A percentile compares a stretch with the other conserved stretches of the same genome.
Evolutionary conservation across 352 stramenopile species (phyloP).

Genomic region (Phytophthora idaei): DNA sequence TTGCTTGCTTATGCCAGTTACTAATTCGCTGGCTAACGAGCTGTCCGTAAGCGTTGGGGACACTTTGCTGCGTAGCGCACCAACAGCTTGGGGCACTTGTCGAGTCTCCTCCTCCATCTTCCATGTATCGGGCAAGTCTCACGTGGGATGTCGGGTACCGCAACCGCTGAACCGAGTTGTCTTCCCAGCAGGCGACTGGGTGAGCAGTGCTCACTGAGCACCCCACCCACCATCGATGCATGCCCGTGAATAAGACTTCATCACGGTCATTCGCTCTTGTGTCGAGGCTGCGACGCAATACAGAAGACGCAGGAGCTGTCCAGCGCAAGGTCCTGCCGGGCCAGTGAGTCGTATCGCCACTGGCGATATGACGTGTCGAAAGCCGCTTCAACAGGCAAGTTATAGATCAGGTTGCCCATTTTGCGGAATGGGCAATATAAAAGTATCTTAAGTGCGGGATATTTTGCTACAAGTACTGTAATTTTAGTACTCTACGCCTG

Average conservation of each 20-base stretch:
- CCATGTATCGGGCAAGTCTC: conserved; percentile 10
- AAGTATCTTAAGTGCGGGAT: conserved; percentile 11
- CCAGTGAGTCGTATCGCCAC: too few species aligned
- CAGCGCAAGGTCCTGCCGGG: not conserved
- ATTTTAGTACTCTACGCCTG: not conserved
- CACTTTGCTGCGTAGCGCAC: not conserved
- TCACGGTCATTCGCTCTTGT: conserved; percentile 12
- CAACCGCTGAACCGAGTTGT: conserved; percentile 15
- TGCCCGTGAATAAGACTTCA: conserved; percentile 7
- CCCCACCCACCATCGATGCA: conserved; percentile 1
- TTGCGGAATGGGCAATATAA: conserved; percentile 12
- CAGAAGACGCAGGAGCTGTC: conserved; percentile 10
- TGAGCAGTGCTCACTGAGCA: not conserved
- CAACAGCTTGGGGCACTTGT: not conserved
- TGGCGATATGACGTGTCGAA: not conserved
- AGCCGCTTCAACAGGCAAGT: conserved; percentile 1
- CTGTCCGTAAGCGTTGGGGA: not conserved
- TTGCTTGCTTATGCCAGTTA: conserved; percentile 20
- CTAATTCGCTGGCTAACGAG: not conserved
- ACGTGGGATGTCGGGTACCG: conserved; percentile 2
- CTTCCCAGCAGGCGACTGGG: conserved; percentile 13
- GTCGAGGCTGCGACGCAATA: conserved; percentile 14
- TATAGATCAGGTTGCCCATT: conserved; percentile 27
- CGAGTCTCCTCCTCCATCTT: conserved; percentile 10
- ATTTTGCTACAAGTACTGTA: not conserved